Conservation (phyloP, 1,284 basidiomycete genomes). For the Mycosarcoma mackinlayi region DNA sequence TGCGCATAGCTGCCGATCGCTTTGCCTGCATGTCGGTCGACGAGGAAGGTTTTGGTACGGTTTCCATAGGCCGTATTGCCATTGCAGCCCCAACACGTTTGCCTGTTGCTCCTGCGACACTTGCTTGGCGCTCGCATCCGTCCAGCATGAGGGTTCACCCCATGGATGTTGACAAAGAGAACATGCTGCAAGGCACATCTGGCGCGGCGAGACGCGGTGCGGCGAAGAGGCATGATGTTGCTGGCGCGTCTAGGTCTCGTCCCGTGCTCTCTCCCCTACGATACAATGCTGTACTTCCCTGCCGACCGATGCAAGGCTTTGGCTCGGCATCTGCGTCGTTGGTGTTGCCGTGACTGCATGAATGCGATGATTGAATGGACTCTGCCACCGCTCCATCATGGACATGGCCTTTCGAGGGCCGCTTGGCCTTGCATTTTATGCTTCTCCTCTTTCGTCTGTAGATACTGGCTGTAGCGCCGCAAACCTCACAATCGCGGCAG, state of each 20-base stretch:
- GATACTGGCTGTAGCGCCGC: background rate
- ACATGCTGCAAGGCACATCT: constrained; percentile 5
- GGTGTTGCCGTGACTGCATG: constrained; percentile 9
- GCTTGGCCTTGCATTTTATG: background rate
- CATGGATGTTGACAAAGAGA: constrained; percentile 15
- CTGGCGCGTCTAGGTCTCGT: background rate
- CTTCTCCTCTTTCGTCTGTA: background rate
- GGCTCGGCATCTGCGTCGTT: constrained; percentile 18
- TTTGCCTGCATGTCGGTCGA: constrained; percentile 22
- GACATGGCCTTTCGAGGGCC: background rate
- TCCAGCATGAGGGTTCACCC: background rate
- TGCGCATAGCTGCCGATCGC: constrained; percentile 31
- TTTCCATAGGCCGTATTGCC: constrained; percentile 5
- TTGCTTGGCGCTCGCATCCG: background rate
- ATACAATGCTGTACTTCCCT: constrained; percentile 22
- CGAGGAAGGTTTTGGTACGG: constrained; percentile 21
- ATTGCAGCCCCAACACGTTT: background rate
- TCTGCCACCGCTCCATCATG: background rate
- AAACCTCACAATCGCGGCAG: background rate
- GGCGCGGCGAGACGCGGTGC: constrained; percentile 10
- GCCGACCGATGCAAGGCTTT: constrained; percentile 12
- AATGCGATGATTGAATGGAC: background rate
- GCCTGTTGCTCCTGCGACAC: background rate
- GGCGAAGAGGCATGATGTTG: background rate
- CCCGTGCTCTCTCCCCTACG: constrained; percentile 10